Evolutionary conservation across 345 rosid genomes (phyloP), one percentile per base, ranked within the genome.

Genomic region (Triadica sebifera): DNA sequence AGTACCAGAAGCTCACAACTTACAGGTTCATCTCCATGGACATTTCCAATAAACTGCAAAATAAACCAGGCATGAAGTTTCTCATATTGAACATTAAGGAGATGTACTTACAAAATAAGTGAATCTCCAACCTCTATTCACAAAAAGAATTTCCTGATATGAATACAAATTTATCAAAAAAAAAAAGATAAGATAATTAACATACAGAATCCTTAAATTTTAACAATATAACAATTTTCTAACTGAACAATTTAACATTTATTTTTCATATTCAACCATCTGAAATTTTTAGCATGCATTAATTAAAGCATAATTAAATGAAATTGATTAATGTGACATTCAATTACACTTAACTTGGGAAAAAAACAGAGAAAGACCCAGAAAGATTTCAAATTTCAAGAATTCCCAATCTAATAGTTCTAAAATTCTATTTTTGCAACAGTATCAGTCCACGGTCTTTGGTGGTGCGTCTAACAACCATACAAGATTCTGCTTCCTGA

Each of bases 21-120:
- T 20, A 91, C 94, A 74, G 99, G 99, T 80, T 95, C 97, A 77
- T 95, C 96, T 57, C 98, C 98, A 74, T 93, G 98, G 67, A 93
- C 97, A 84, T 95, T 95, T 65, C 99, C 98, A 77, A 95, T 83
- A 78, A 81, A 93, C 99, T 93, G 91, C 73, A 46, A 80, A 55
- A 65, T 73, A 75, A 69, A 69, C 71, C 65, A 73, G 77, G 68
- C 71, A 69, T 8, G 64, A 57, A 75, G 73, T 39, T 63, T 46
- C 67, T 53, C 64, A 55, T 60, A 49, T 45, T 25, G 45, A 75
- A 34, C 47, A 46, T 24, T 46, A 22, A 25, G 70, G 56, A 17
- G 51, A 71, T 43, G 39, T 39, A 41, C 38, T 45, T 13, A 16
- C 8, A 24, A 29, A 58, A 58, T 17, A 58, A 43, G 45, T 13